phyloP scores from a whole-genome alignment of 129 eudicot genomes.

The Lonicera japonica region DNA sequence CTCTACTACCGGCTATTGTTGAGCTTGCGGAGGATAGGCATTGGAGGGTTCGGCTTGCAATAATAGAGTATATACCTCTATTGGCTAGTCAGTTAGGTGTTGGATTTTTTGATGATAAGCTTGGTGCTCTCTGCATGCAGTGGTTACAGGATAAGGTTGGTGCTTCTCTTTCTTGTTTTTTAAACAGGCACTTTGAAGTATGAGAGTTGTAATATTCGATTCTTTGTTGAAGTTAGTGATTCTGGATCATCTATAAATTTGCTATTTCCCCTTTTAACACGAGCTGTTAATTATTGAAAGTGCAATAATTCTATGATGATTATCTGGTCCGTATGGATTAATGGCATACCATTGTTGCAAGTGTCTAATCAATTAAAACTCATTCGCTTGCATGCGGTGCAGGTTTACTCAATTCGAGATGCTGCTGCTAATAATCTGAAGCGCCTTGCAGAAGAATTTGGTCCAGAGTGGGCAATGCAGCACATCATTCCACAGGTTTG shows the following conservation, averaged over 20 bases:
- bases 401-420: conserved; percentile 98
- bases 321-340: not conserved
- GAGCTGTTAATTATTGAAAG: not conserved
- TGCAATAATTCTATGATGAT: not conserved
- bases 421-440: conserved; percentile 98
- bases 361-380: not conserved
- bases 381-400: conserved; percentile 10
- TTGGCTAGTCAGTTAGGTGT: conserved; percentile 98
- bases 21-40: conserved; percentile 99
- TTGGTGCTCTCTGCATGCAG: conserved; percentile 97
- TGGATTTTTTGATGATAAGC: conserved; percentile 96
- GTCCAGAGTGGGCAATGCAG: conserved; percentile 99
- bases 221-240: no score
- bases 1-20: conserved; percentile 89
- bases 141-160: conserved; percentile 98
- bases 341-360: not conserved
- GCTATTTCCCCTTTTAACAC: no score
- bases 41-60: conserved; percentile 98
- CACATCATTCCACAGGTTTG: conserved; percentile 96
- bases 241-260: no score
- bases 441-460: conserved; percentile 98
- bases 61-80: conserved; percentile 91
- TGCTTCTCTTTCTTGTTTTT: conserved; percentile 6
- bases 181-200: no score
- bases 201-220: no score